phyloP scores from a whole-genome alignment of 345 rosid species.

The Eutrema yunnanense region DNA sequence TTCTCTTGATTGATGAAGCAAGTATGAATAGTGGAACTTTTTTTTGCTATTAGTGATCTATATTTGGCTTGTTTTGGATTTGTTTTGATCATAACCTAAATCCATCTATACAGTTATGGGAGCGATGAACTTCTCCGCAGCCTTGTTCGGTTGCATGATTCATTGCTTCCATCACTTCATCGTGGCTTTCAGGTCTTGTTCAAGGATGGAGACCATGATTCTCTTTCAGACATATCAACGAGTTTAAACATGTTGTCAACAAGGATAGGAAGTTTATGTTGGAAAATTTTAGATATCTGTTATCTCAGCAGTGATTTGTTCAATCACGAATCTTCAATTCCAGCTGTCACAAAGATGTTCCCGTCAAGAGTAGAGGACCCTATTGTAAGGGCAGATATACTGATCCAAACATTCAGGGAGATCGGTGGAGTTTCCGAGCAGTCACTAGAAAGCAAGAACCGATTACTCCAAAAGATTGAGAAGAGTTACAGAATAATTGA shows the following conservation, averaged over 20 bases:
- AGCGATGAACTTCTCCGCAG: slow-evolving; percentile 65
- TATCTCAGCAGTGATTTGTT: slow-evolving; percentile 55
- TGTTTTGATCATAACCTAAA: slow-evolving; percentile 9
- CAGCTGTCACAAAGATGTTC: slow-evolving; percentile 63
- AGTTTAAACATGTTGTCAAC: slow-evolving; percentile 69
- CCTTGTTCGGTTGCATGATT: slow-evolving; percentile 75
- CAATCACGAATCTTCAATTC: slow-evolving; percentile 37
- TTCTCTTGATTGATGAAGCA: slow-evolving; percentile 7
- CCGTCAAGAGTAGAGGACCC: slow-evolving; percentile 94
- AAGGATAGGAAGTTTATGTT: slow-evolving; percentile 65
- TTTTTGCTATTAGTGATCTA: not conserved
- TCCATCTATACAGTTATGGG: slow-evolving; percentile 57
- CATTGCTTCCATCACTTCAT: slow-evolving; percentile 69
- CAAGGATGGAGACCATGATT: slow-evolving; percentile 41
- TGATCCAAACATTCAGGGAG: slow-evolving; percentile 76
- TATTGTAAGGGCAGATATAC: slow-evolving; percentile 70
- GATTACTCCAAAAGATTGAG: slow-evolving; percentile 57
- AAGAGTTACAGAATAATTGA: slow-evolving; percentile 50
- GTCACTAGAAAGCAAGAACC: slow-evolving; percentile 41
- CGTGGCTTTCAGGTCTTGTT: slow-evolving; percentile 49
- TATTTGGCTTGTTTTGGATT: not conserved
- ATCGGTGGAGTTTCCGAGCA: slow-evolving; percentile 55
- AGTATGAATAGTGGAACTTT: not conserved
- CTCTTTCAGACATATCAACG: slow-evolving; percentile 39
- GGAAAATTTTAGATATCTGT: slow-evolving; percentile 69